Evolutionary conservation across 1,284 basidiomycete species (phyloP), one percentile per base, ranked within the genome.

Genomic region (Cutaneotrichosporon sp.): DNA sequence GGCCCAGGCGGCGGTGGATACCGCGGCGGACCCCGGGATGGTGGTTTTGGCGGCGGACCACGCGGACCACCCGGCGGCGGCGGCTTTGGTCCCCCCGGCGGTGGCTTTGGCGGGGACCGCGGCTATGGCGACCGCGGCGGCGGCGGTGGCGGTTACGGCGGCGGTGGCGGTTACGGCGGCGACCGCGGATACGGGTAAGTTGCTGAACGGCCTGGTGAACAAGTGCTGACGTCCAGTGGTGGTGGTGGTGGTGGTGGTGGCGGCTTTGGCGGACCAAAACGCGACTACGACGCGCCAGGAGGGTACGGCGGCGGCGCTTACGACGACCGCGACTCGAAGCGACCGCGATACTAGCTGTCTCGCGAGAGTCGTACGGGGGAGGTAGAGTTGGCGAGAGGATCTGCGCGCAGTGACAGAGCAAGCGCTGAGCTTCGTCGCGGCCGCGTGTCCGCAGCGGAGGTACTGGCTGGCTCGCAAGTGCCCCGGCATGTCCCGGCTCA

Each of bases 271-370:
- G 61, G 59, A 34, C 52, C 55, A 35, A 72, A 73, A 61, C 64
- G 70, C 13, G 65, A 70, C 39, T 68, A 61, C 47, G 64, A 67
- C 26, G 61, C 58, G 4, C 68, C 62, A 15, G 76, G 76, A 46
- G 71, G 74, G 23, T 73, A 73, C 36, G 80, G 83, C 59, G 80
- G 81, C 51, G 83, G 83, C 73, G 84, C 84, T 66, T 84, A 81
- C 73, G 87, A 87, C 66, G 87, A 88, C 74, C 82, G 87, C 61
- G 86, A 88, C 63, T 66, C 80, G 39, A 90, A 90, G 77, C 84
- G 88, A 67, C 83, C 84, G 66, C 82, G 88, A 66, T 88, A 88
- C 73, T 88, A 55, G 38, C 26, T 5, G 26, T 10, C 5, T 30
- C 7, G 26, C 9, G 22, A 26, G 46, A 21, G 15, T 9, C 34